Percentiles rank a stretch among this genome's conserved stretches.
Conservation (phyloP, 2,329 filamentous ascomycete species). For the Teratosphaeria destructans region DNA sequence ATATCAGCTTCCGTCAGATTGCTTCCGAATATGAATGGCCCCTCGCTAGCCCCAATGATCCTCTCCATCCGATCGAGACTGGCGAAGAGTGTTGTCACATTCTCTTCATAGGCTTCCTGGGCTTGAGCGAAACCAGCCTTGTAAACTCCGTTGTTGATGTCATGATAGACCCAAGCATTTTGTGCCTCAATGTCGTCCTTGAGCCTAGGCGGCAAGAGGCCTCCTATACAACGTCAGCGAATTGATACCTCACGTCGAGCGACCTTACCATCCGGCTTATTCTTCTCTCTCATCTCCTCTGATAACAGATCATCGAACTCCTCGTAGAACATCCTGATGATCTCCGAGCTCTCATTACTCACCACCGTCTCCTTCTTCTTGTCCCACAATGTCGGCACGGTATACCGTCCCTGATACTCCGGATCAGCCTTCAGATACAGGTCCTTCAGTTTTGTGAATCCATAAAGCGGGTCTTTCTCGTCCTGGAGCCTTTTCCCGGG, state of each 20-base stretch:
- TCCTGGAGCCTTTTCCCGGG: conserved; percentile 43
- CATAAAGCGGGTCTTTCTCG: conserved; percentile 51
- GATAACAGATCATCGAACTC: conserved; percentile 58
- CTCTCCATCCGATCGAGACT: conserved; percentile 67
- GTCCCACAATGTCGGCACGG: conserved; percentile 68
- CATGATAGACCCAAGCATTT: conserved; percentile 69
- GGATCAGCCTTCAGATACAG: conserved; percentile 63
- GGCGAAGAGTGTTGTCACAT: conserved; percentile 57
- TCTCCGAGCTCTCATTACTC: conserved; percentile 83
- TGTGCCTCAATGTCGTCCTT: conserved; percentile 60
- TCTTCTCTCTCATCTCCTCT: conserved; percentile 44
- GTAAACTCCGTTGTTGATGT: conserved; percentile 45
- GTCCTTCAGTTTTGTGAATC: conserved; percentile 57
- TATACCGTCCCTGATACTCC: conserved; percentile 62
- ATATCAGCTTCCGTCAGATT: conserved; percentile 73
- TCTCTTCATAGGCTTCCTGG: conserved; percentile 70
- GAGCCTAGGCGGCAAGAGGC: conserved; percentile 59
- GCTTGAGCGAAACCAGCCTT: conserved; percentile 69
- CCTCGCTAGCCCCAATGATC: conserved; percentile 47
- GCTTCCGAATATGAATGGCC: conserved; percentile 65
- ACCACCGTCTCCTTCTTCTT: conserved; percentile 60
- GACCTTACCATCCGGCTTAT: conserved; percentile 34
- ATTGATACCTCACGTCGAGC: neutral
- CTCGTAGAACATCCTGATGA: conserved; percentile 75
- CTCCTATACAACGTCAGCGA: conserved; percentile 12